Base-by-base conservation (phyloP, 1,284 basidiomycete species). In the Erythrobasidium hasegawianum region DNA sequence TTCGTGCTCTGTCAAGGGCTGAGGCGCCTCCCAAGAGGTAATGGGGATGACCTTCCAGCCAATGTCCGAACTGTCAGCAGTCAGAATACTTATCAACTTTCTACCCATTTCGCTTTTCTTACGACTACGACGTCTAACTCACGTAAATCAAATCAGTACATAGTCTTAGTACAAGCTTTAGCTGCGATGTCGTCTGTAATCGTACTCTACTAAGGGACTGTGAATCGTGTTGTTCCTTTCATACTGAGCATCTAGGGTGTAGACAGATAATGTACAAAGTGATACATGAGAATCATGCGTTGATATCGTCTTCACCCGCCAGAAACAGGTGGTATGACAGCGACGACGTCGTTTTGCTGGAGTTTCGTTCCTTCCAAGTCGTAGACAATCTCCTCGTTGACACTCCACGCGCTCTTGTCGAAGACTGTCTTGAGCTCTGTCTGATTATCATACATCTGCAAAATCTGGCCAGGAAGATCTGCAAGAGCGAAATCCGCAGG, bases 321-420 rank as follows among this genome's bases (percentile, higher is more conserved):
- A 60, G 86, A 88, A 0, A 90, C 88, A 4, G 87, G 89, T 71
- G 87, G 87, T 54, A 91, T 90, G 33, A 89, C 81, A 20, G 86
- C 88, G 2, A 90, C 83, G 72, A 88, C 86, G 75, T 90, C 87
- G 13, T 87, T 88, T 9, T 87, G 87, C 43, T 77, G 81, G 50
- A 90, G 75, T 13, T 79, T 64, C n/a, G 82, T 77, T 52, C 45
- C 61, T 9, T 76, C 72, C 11, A 79, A 77, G 1, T 81, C 80
- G n/a, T 86, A 84, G 11, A 89, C 82, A 86, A 89, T 88, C 76
- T 88, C 87, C 59, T 83, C 86, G 73, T 89, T 80, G 2, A 90
- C 86, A 74, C 87, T 87, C 87, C 88, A 89, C 73, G 82, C 82
- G 71, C 85, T 86, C 43, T 79, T 77, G 60, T 80, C 75, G 33